Percentiles rank a stretch among this genome's conserved stretches.
Evolutionary conservation across 2,329 filamentous ascomycete species (phyloP).

Genomic region (Colletotrichum sp.): DNA sequence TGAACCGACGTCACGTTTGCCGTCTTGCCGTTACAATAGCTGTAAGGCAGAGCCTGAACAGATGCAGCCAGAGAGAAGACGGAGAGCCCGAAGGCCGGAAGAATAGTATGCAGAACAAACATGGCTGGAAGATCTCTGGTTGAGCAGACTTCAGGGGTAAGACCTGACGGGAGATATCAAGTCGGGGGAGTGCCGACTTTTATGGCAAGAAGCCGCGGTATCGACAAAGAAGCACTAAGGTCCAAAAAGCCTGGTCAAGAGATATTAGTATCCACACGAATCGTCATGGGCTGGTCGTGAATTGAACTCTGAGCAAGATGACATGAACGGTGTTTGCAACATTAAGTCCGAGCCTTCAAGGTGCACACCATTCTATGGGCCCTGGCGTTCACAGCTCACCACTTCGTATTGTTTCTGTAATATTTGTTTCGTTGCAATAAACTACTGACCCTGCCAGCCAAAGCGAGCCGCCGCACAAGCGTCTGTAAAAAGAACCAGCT

Average conservation of each 20-base stretch:
- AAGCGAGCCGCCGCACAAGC: background rate
- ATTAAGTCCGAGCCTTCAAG: background rate
- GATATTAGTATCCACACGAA: background rate
- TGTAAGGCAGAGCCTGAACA: background rate
- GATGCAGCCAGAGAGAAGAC: background rate
- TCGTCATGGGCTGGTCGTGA: background rate
- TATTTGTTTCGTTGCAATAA: background rate
- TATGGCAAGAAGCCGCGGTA: background rate
- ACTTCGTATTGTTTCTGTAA: background rate
- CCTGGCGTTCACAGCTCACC: background rate
- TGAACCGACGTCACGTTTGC: background rate
- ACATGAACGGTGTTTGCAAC: background rate
- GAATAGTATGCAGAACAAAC: background rate
- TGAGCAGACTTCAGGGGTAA: background rate
- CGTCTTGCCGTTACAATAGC: background rate
- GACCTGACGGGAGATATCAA: background rate
- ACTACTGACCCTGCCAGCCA: background rate
- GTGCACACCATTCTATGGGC: background rate
- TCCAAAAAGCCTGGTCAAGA: background rate
- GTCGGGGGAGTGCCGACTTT: background rate
- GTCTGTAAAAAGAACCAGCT: background rate
- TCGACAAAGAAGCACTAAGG: background rate
- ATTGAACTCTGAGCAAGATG: background rate
- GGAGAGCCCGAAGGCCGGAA: background rate
- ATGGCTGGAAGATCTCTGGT: background rate